Base-by-base conservation (phyloP, 2,329 filamentous ascomycete genomes). In the Xylariaceae sp. region DNA sequence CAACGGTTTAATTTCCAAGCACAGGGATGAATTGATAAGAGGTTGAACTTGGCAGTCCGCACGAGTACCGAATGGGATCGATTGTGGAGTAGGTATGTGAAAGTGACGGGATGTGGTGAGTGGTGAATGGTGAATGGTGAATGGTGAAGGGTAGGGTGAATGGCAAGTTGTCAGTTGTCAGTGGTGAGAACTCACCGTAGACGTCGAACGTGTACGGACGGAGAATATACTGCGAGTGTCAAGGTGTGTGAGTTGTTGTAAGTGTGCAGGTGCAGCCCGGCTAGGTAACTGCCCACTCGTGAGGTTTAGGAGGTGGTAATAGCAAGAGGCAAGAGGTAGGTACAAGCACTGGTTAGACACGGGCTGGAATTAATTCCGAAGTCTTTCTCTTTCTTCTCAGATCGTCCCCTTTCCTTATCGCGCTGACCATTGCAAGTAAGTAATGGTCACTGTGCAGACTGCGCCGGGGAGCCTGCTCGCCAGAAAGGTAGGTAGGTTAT, bases 341-440 rank as follows among this genome's bases (percentile, higher is more conserved):
- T 30, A 30, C 23, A 5, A 5, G 23, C 23, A 30, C 23, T 30
- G 23, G 23, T 5, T 30, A 30, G 23, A 30, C 23, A 30, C 23
- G 60, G 53, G 55, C 50, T 15, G 57, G 47, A 35, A 54, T 39
- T 52, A 35, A 18, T 53, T 56, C 58, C 35, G 53, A 52, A n/a
- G 53, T 49, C 45, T 42, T 47, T 51, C 23, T 9, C 11, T 51
- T 11, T 59, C 37, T 13, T 13, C 51, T 42, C 54, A 34, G 45
- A 35, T 51, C 52, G 45, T 57, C 49, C 42, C 57, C 23, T 50
- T 35, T 34, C 44, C 60, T 64, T 64, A 64, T 64, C 62, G 57
- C 57, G 34, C 10, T 50, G 54, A 54, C 53, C 53, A 62, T 62
- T 60, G 57, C 23, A 30, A 30, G 23, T 30, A 30, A 30, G 23